These are phyloP conservation scores for Trichopus zeylanicus DNA, from an alignment of 116 monocot species.

Conservation along the genomic window DNA sequence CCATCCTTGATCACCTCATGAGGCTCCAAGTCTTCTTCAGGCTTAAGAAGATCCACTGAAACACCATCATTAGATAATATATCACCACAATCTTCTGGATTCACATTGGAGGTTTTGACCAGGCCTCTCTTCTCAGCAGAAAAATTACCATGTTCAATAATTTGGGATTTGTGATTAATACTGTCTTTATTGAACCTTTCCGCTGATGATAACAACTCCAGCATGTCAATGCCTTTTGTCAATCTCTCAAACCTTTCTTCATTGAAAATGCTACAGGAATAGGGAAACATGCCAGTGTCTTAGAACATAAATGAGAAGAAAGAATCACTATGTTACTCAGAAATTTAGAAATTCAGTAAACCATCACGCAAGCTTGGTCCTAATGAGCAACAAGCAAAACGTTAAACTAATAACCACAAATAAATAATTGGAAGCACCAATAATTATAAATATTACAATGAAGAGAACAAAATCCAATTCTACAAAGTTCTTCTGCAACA, in stretches of 20 bases:
- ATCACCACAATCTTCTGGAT: slow-evolving; percentile 13
- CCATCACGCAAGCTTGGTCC: background rate
- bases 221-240: slow-evolving; percentile 60
- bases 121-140: slow-evolving; percentile 10
- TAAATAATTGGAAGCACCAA: background rate
- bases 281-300: background rate
- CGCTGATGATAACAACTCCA: slow-evolving; percentile 44
- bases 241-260: slow-evolving; percentile 83
- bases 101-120: slow-evolving; percentile 6
- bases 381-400: background rate
- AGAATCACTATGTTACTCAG: background rate
- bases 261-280: slow-evolving; percentile 63
- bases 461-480: too few species aligned
- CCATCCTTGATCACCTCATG: slow-evolving; percentile 13
- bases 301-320: background rate
- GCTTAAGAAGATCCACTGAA: slow-evolving; percentile 9
- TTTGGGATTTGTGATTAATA: slow-evolving; percentile 16
- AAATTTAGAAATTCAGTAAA: background rate
- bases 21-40: slow-evolving; percentile 19
- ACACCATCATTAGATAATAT: slow-evolving; percentile 9
- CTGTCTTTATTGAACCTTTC: slow-evolving; percentile 23
- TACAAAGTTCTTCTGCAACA: too few species aligned
- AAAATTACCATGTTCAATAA: slow-evolving; percentile 4
- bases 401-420: background rate
- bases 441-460: background rate